These are phyloP conservation scores for Melanomma pulvis-pyrius DNA, from an alignment of 495 filamentous ascomycete species.

Conservation along the genomic window DNA sequence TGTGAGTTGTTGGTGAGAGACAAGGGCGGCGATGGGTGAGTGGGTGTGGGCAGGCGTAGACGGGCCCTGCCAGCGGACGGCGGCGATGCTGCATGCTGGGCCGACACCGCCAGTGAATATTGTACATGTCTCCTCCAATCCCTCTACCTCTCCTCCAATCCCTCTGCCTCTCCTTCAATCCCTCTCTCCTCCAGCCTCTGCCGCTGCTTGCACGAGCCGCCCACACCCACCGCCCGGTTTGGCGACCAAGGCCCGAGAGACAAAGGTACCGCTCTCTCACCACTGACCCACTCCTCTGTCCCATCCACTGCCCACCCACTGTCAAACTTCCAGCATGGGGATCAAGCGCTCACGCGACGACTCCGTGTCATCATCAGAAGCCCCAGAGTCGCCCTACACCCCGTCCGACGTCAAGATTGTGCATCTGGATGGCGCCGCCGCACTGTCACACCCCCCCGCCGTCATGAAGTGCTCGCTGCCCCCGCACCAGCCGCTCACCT, in stretches of 20 bases:
- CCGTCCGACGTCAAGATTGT: conserved; percentile 31
- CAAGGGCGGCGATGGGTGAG: conserved; percentile 4
- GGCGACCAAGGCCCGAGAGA: too few species aligned
- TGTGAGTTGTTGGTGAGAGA: too few species aligned
- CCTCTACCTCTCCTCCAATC: too few species aligned
- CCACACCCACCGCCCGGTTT: too few species aligned
- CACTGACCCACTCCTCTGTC: background rate
- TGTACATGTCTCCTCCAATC: too few species aligned
- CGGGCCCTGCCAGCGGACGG: too few species aligned
- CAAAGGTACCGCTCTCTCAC: background rate
- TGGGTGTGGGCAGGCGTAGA: background rate
- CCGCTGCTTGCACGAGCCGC: too few species aligned
- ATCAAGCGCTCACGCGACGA: conserved; percentile 63
- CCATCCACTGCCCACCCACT: background rate
- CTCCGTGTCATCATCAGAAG: conserved; percentile 44
- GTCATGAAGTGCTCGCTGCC: conserved; percentile 78
- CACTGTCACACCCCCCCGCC: background rate
- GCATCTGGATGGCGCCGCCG: conserved; percentile 29
- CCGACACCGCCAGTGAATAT: too few species aligned
- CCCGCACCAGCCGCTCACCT: conserved; percentile 71
- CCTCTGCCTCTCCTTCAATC: too few species aligned
- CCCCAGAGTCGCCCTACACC: conserved; percentile 10
- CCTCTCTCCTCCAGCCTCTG: too few species aligned
- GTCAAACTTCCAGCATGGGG: conserved; percentile 48
- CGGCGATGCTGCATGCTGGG: too few species aligned